These are phyloP conservation scores for Trichosanthes cucumerina DNA, from an alignment of 306 rosid genomes.

Conservation along the genomic window DNA sequence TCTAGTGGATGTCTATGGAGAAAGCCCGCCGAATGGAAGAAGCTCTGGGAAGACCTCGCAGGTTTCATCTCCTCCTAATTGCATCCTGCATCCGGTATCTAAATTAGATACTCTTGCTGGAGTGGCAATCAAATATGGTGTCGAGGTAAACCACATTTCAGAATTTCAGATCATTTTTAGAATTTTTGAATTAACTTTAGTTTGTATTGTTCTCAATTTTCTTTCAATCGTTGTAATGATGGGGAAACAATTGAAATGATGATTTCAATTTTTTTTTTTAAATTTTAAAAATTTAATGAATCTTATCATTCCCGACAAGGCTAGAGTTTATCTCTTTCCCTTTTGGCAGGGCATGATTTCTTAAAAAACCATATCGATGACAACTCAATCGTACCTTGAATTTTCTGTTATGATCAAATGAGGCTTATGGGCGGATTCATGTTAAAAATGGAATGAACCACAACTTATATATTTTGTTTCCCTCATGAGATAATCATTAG, in stretches of 20 bases:
- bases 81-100: constrained; percentile 56
- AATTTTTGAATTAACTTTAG: not conserved
- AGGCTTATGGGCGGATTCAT: not conserved
- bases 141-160: constrained; percentile 45
- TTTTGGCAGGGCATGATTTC: not conserved
- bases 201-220: not conserved
- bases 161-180: not conserved
- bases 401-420: not conserved
- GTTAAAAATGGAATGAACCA: not conserved
- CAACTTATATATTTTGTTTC: not conserved
- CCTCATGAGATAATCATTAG: not conserved
- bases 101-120: constrained; percentile 86
- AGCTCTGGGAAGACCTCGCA: constrained; percentile 9
- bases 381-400: not conserved
- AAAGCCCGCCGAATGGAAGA: constrained; percentile 10
- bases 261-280: not conserved
- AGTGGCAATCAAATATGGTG: constrained; percentile 87
- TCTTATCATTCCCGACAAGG: not conserved
- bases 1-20: constrained; percentile 11
- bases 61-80: constrained; percentile 17
- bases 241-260: not conserved
- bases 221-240: not conserved
- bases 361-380: not conserved
- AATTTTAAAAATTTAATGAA: not conserved
- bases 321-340: not conserved